Base-by-base conservation (phyloP, 352 stramenopile genomes). In the Phytopythium chamaehyphon region DNA sequence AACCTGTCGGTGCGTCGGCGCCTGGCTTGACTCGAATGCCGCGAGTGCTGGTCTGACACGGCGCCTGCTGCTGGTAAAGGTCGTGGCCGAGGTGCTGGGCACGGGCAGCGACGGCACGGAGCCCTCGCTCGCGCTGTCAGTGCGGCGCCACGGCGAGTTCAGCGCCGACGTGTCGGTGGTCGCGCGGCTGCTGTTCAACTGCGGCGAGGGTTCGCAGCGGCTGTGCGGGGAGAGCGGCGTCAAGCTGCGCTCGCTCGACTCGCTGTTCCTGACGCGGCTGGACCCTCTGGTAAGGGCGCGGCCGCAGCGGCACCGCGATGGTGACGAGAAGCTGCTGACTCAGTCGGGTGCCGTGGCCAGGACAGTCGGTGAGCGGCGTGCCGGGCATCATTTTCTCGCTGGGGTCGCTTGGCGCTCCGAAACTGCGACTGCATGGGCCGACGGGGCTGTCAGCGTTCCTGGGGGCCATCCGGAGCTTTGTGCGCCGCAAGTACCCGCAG, bases 141-240 rank as follows among this genome's bases (percentile, higher is more conserved):
- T 86, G n/a, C 69, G 83, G 43, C 71, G 73, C n/a, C 74, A 80
- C 21, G 76, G 71, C 24, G 47, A 84, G 11, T 88, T 86, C 64
- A 88, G 79, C 54, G 49, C 62, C 43, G 79, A 90, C 42, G 58
- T 70, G 26, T 82, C 65, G 43, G 57, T 87, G 54, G 55, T 88
- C 16, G 69, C 81, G 58, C 64, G 72, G 21, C 87, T 88, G 26
- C 43, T 90, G 11, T 88, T 90, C 57, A 88, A 90, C 50, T 90
- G 76, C 46, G 76, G 76, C 37, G 76, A 88, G 59, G 74, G 76
- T 19, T 87, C 76, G 6, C 76, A 88, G 40, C 72, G 76, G 3
- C 65, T 90, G 8, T 83, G 73, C 16, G 74, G 76, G 24, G 79
- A 90, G 52, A 86, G 85, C 56, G 65, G 75, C 15, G 70, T 88